Conservation (phyloP, 495 filamentous ascomycete species). For the Letharia lupina region DNA sequence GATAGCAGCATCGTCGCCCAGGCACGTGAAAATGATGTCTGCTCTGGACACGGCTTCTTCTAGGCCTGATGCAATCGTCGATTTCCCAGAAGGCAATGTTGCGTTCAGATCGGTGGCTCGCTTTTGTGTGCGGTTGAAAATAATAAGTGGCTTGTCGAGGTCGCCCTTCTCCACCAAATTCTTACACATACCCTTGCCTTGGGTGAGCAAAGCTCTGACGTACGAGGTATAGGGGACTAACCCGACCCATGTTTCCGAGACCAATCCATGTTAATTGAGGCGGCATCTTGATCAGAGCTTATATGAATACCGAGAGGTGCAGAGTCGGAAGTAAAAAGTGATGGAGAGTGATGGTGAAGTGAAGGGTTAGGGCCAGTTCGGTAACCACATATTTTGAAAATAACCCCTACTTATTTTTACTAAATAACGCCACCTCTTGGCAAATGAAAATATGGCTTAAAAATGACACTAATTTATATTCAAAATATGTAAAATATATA, state of each 20-base stretch:
- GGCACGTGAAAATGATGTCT: conserved; percentile 76
- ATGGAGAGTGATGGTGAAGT: background rate
- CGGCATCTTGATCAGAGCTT: conserved; percentile 38
- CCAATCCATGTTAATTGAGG: conserved; percentile 73
- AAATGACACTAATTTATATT: too few relatives aligned
- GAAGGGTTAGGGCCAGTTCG: too few relatives aligned
- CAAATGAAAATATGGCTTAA: too few relatives aligned
- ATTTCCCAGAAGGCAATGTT: conserved; percentile 47
- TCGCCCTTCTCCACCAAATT: conserved; percentile 73
- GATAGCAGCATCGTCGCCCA: conserved; percentile 71
- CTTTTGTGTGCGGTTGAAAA: conserved; percentile 70
- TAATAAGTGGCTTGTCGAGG: conserved; percentile 56
- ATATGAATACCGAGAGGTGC: background rate
- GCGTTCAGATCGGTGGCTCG: conserved; percentile 48
- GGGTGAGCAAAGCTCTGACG: conserved; percentile 6
- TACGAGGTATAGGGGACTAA: conserved; percentile 36
- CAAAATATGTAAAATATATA: too few relatives aligned
- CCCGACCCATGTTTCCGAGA: conserved; percentile 84
- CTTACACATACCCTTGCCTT: conserved; percentile 66
- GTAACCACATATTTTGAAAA: too few relatives aligned
- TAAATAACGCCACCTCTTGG: too few relatives aligned
- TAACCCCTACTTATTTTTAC: too few relatives aligned
- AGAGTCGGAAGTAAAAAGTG: background rate
- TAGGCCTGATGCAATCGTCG: conserved; percentile 51
- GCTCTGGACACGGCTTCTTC: conserved; percentile 56